Evolutionary conservation across 306 rosid species (phyloP), one percentile per base, ranked within the genome.

Genomic region (Canavalia gladiata): DNA sequence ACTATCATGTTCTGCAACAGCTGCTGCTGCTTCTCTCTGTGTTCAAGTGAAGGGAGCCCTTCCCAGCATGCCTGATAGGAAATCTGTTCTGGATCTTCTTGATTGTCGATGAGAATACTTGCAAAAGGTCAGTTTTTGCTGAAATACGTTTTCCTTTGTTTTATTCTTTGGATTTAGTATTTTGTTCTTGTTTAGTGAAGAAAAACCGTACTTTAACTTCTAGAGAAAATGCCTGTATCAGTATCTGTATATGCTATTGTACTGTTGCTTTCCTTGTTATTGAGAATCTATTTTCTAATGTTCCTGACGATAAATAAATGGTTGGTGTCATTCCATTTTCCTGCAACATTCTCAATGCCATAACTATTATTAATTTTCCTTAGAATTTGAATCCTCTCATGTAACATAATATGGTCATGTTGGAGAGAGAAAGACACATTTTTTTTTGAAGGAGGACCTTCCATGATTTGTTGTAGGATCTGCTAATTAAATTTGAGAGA

Each of bases 41-140:
- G 92, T 95, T 81, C 97, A 91, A 90, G 98, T 93, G 74, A 95
- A 95, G 86, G 99, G 98, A 62, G 98, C 99, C 79, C 90, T 90
- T 87, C 98, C 99, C 34, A 91, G 98, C 88, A 93, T 95, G 97
- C 99, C 97, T 33, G 90, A 90, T 62, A 89, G 99, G 76, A 73
- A 88, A 76, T 87, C 97, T 51, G 94, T 95, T 78, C 71, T 88
- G 67, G 88, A 88, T 74, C 92, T 93, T 69, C 95, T 95, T 81
- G 83, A 81, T 28, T 80, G 87, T 81, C 76, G 33, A 73, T 92
- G 87, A 87, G 71, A 39, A 82, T 75, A 57, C 75, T 71, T 12
- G 56, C 76, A 11, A 64, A 63, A 83, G 85, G 89, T 86, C 66
- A 64, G 13, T 76, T 57, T 80, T 78, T 62, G 31, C 66, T 12